phyloP scores from a whole-genome alignment of 306 rosid species.

The Medicago truncatula region MtrunA17r5.0-ANR NC_053042.1:32388001-32388500 shows the following conservation, averaged over 20 bases:
- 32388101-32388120: too few species aligned
- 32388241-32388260: constrained; percentile 77
- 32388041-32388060: too few species aligned
- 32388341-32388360: constrained; percentile 80
- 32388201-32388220: constrained; percentile 70
- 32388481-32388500: constrained; percentile 52
- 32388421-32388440: constrained; percentile 83
- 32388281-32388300: constrained; percentile 69
- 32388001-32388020: too few species aligned
- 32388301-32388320: constrained; percentile 88
- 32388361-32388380: constrained; percentile 74
- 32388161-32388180: constrained; percentile 32
- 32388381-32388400: constrained; percentile 60
- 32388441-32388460: constrained; percentile 59
- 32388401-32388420: constrained; percentile 77
- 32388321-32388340: constrained; percentile 87
- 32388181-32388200: constrained; percentile 40
- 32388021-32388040: too few species aligned
- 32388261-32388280: constrained; percentile 64
- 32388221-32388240: constrained; percentile 88
- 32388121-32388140: too few species aligned
- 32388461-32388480: constrained; percentile 51
- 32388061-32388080: too few species aligned
- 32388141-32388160: background rate
- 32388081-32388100: too few species aligned